These are phyloP conservation scores for Suillus subluteus DNA, from an alignment of 768 basidiomycete genomes.

Conservation along the genomic window DNA sequence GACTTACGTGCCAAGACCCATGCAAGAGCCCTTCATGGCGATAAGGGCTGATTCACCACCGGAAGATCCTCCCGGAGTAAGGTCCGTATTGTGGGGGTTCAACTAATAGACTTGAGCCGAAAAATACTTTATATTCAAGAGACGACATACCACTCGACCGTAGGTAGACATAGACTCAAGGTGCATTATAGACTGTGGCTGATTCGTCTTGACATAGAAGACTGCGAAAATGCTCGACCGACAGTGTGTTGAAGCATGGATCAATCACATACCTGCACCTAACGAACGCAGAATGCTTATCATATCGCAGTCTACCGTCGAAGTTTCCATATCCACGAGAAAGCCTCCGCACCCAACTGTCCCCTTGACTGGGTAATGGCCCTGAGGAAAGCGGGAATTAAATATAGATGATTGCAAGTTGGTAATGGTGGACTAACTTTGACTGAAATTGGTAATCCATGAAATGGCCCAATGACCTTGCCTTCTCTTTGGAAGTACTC, in stretches of 20 bases:
- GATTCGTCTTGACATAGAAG: constrained; percentile 47
- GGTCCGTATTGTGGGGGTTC: constrained; percentile 48
- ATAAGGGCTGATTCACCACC: constrained; percentile 56
- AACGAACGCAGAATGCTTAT: constrained; percentile 41
- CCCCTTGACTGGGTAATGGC: constrained; percentile 43
- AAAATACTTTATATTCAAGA: constrained; percentile 27
- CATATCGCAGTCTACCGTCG: constrained; percentile 31
- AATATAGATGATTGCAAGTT: not conserved
- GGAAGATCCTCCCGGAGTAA: constrained; percentile 53
- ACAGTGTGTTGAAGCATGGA: not conserved
- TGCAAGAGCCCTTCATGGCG: constrained; percentile 46
- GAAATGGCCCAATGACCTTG: constrained; percentile 45
- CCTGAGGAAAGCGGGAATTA: constrained; percentile 25
- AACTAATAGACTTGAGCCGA: constrained; percentile 24
- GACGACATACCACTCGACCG: constrained; percentile 31
- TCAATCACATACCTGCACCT: constrained; percentile 41
- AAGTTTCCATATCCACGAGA: constrained; percentile 26
- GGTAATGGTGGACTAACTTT: constrained; percentile 33
- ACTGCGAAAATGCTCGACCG: constrained; percentile 28
- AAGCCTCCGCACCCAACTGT: constrained; percentile 41
- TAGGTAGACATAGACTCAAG: constrained; percentile 40
- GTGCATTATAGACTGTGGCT: constrained; percentile 46
- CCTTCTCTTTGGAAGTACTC: constrained; percentile 41
- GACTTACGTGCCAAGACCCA: constrained; percentile 46
- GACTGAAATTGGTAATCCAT: constrained; percentile 44